Evolutionary conservation across 2,329 filamentous ascomycete genomes (phyloP), one percentile per base, ranked within the genome.

Genomic region (Fusarium nisikadoi): DNA sequence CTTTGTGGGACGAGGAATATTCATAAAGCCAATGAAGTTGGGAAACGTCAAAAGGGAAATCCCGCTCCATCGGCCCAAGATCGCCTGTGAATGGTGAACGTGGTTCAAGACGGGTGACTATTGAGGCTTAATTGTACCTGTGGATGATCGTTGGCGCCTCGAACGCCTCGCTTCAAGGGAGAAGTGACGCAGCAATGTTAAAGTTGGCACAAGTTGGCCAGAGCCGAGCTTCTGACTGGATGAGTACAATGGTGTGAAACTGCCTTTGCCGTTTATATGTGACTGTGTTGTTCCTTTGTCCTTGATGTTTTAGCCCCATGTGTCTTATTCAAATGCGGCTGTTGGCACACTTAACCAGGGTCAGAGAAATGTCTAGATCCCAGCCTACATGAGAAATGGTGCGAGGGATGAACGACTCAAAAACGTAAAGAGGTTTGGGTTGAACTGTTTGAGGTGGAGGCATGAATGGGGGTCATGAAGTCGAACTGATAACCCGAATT

Each of bases 311-410:
- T 53, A 52, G 56, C 33, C n/a, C 49, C 55, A 13, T 45, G 29
- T 62, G 41, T 41, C 49, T 52, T 59, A 46, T 59, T 62, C 29
- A 42, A 39, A 33, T 49, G 53, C 41, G 42, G 45, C 58, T 46
- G 43, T 55, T 56, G 57, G 61, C 52, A 66, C 42, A 39, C 38
- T 41, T 29, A 50, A 52, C 54, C 27, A 65, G 49, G 45, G 35
- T 38, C 17, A 52, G 68, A 49, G 41, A 62, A 65, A 70, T 72
- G 58, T 63, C 68, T 65, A 54, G 57, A 62, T 58, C 58, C 53
- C 60, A 53, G 62, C 62, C 52, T 64, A 70, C 62, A 73, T 68
- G 58, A 50, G 29, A 70, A 73, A 75, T 76, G 70, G 65, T 72
- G 70, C 57, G 70, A 76, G 67, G 56, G 25, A 59, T 53, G 53